A percentile compares a stretch with the other conserved stretches of the same genome.
phyloP scores from a whole-genome alignment of 2,329 filamentous ascomycete genomes.

The Venturia carpophila region DNA sequence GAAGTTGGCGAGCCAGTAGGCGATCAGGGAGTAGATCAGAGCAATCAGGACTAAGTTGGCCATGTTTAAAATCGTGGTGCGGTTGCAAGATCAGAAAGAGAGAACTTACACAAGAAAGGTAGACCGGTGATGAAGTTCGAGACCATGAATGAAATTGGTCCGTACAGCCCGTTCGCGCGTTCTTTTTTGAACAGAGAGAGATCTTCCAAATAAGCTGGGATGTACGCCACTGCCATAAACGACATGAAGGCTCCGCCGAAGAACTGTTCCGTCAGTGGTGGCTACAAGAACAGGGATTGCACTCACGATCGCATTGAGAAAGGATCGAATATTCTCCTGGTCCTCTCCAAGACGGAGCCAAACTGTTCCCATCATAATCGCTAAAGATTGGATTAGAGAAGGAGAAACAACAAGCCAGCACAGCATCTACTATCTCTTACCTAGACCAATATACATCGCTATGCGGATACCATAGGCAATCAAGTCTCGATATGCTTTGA shows the following conservation, averaged over 20 bases:
- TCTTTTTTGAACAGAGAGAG: conserved; percentile 66
- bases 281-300: background rate
- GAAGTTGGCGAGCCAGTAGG: conserved; percentile 77
- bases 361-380: conserved; percentile 82
- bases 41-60: conserved; percentile 52
- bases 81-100: conserved; percentile 19
- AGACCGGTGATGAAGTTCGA: conserved; percentile 77
- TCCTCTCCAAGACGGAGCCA: conserved; percentile 64
- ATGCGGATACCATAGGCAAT: conserved; percentile 77
- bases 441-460: conserved; percentile 63
- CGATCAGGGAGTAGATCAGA: conserved; percentile 64
- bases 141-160: conserved; percentile 61
- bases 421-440: no score
- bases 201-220: conserved; percentile 77
- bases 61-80: background rate
- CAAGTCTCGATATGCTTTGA: conserved; percentile 78
- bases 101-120: conserved; percentile 55
- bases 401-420: no score
- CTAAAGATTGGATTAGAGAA: conserved; percentile 38
- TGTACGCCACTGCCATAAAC: conserved; percentile 63
- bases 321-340: conserved; percentile 69
- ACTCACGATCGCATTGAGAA: conserved; percentile 66
- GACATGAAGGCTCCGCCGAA: conserved; percentile 47
- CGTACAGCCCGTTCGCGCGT: conserved; percentile 72
- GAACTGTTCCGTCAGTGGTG: conserved; percentile 26